Evolutionary conservation across 805 yeast genomes (phyloP), one percentile per base, ranked within the genome.

Genomic region (Teunomyces cretensis): DNA sequence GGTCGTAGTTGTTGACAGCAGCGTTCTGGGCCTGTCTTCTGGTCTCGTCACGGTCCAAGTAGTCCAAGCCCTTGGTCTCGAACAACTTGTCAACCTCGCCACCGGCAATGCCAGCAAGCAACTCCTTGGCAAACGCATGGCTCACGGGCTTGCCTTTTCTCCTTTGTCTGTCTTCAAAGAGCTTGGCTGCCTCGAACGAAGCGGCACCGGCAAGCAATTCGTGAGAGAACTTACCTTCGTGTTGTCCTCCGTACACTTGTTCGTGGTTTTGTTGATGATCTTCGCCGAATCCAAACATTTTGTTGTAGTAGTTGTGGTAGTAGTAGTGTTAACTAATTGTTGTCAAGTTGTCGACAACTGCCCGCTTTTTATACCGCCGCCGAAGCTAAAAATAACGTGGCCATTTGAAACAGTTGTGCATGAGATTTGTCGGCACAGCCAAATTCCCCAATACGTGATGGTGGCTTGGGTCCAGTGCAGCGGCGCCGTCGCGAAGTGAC

Each of bases 121-220:
- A 9, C 43, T 62, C 66, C 50, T 61, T 62, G 44, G 66, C 67
- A 37, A 61, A 60, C 9, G 55, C 51, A 47, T 62, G 67, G 46
- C 53, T 47, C 26, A 61, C 66, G 32, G 67, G 66, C 53, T 60
- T 60, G 17, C 67, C 67, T 51, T 62, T 62, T 42, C 59, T 51
- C 52, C 65, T 59, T 49, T 62, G 66, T 40, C 53, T 57, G 54
- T 62, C 65, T 53, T 62, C 67, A 39, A 59, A 62, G 44, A 60
- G 50, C 51, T 59, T 62, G 36, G 58, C 56, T 33, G 67, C 67
- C 41, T 56, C 66, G 44, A 62, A 62, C 4, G 67, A 59, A 22
- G 67, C 67, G 30, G 62, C 67, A 47, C 67, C 67, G 16, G 67
- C 67, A 39, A 62, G 30, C 48, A 61, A 51, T 45, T 62, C 67